These are phyloP conservation scores for Phytophthora melonis DNA, from an alignment of 352 stramenopile genomes.

Conservation along the genomic window DNA sequence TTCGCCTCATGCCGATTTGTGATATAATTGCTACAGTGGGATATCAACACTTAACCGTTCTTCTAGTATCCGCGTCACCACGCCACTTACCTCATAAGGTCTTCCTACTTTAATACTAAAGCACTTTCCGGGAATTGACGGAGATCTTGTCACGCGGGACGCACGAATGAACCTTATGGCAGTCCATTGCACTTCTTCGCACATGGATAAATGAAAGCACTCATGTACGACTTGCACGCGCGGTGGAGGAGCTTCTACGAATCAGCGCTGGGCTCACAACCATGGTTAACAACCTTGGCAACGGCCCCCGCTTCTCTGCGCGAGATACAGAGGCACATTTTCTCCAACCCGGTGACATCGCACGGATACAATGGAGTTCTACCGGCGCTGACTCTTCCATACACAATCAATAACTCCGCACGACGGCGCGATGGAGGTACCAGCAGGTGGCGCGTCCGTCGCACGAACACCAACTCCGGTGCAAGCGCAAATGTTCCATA, in stretches of 20 bases:
- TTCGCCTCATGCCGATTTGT: too few relatives aligned
- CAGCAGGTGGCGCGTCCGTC: not conserved
- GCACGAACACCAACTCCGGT: not conserved
- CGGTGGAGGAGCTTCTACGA: not conserved
- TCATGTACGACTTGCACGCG: too few relatives aligned
- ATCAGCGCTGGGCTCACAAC: not conserved
- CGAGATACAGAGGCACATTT: slow-evolving; percentile 3
- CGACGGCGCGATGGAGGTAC: not conserved
- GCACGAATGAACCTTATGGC: too few relatives aligned
- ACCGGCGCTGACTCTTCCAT: not conserved
- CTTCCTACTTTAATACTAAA: too few relatives aligned
- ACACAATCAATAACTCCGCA: not conserved
- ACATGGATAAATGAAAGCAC: too few relatives aligned
- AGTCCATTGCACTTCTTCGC: too few relatives aligned
- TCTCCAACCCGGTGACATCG: not conserved
- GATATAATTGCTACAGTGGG: too few relatives aligned
- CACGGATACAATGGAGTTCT: not conserved
- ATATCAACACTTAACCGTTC: too few relatives aligned
- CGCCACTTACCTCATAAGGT: too few relatives aligned
- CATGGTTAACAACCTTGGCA: not conserved
- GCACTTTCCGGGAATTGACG: too few relatives aligned
- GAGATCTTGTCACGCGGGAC: too few relatives aligned
- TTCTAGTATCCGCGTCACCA: too few relatives aligned
- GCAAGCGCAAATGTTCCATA: not conserved
- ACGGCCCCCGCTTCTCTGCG: slow-evolving; percentile 1